Evolutionary conservation across 805 yeast species (phyloP), one percentile per base, ranked within the genome.

Genomic region (Wickerhamomyces tratensis): DNA sequence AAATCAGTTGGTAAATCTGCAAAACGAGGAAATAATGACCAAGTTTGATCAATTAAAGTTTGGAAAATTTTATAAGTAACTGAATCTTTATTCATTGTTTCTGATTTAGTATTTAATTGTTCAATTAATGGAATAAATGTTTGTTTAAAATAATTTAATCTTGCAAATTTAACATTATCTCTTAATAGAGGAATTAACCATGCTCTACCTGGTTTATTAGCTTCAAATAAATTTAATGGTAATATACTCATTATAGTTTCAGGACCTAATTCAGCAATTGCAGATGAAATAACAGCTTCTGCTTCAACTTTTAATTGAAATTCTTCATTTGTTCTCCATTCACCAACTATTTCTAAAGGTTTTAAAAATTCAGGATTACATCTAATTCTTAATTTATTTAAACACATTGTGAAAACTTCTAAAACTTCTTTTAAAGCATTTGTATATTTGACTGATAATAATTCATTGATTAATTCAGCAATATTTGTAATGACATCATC

Each of bases 151-250:
- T 71, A 86, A 0, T 72, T 66, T 43, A 93, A 67, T 39, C 72
- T 70, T 2, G 97, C 82, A 53, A 77, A 74, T 52, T 80, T 74
- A 27, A 87, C 83, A 54, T 86, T 79, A 54, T 89, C 97, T 65
- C 97, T 82, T 47, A 93, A 72, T 33, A 93, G 59, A 10, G 98
- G 98, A 49, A 93, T 72, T 52, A 93, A 57, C 97, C 98, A 93
- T 38, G 97, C 97, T 58, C 98, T 77, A 38, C 97, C 97, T n/a
- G 80, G 73, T 37, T 72, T 69, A 31, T 65, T 62, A 26, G 67
- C 52, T 38, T 73, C 72, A 30, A 71, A 69, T 52, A 93, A 69
- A 56, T 91, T 87, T 55, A 93, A 68, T 7, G 99, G 98, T 33
- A 93, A 69, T 5, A 74, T 67, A 38, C 75, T 62, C 46, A 91